These are phyloP conservation scores for Rhizophagus prolifer DNA, from an alignment of 192 early-diverging fungal genomes.

Conservation along the genomic window DNA sequence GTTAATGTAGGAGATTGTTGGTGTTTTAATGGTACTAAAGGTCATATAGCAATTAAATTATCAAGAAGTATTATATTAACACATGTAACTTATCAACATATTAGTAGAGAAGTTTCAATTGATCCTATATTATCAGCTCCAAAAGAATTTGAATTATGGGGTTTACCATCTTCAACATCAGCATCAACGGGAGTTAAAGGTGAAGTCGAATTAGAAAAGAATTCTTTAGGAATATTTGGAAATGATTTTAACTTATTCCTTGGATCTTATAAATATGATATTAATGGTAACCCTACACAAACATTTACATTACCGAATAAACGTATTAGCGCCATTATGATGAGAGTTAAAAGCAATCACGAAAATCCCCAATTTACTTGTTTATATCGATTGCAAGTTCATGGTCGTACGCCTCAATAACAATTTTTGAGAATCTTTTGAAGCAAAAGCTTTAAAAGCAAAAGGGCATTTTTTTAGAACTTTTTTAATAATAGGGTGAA, in stretches of 20 bases:
- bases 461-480: too few species aligned
- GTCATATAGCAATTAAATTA: slow-evolving; percentile 18
- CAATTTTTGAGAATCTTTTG: too few species aligned
- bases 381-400: not conserved
- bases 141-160: slow-evolving; percentile 29
- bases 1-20: slow-evolving; percentile 22
- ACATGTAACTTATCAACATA: slow-evolving; percentile 1
- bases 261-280: slow-evolving; percentile 15
- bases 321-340: not conserved
- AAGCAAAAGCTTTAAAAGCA: too few species aligned
- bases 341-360: not conserved
- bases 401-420: not conserved
- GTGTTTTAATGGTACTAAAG: slow-evolving; percentile 18
- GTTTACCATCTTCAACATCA: not conserved
- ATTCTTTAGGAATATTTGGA: not conserved
- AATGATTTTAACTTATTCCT: slow-evolving; percentile 1
- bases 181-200: not conserved
- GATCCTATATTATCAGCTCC: slow-evolving; percentile 16
- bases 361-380: not conserved
- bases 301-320: not conserved
- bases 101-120: not conserved
- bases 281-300: not conserved
- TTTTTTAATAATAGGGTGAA: too few species aligned
- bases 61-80: slow-evolving; percentile 7
- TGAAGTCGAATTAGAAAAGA: not conserved